A percentile compares a stretch with the other conserved stretches of the same genome.
phyloP scores from a whole-genome alignment of 1,139 yeast genomes.

The Pichia kudriavzevii region DNA sequence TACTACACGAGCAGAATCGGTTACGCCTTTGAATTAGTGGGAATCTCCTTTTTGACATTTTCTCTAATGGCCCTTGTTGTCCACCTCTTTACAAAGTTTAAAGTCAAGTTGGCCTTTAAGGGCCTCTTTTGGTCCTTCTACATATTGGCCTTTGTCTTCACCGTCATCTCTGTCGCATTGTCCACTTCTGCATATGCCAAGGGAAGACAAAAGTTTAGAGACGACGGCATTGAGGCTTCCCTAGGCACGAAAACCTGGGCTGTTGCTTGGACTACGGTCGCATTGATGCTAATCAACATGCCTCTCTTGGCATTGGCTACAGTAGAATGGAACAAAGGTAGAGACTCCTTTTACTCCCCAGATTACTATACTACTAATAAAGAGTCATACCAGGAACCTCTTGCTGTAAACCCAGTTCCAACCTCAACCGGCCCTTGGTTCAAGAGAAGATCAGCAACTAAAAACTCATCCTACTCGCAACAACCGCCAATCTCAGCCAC shows the following conservation, averaged over 20 bases:
- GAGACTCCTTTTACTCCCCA: too few species aligned
- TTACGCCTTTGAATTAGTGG: slow-evolving; percentile 60
- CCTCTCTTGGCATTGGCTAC: slow-evolving; percentile 7
- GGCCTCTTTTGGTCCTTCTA: slow-evolving; percentile 13
- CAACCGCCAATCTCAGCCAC: not conserved
- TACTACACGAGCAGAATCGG: slow-evolving; percentile 61
- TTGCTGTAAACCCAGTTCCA: slow-evolving; percentile 1
- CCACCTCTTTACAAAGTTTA: slow-evolving; percentile 13
- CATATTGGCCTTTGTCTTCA: slow-evolving; percentile 43
- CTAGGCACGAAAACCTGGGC: slow-evolving; percentile 42
- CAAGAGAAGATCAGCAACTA: slow-evolving; percentile 8
- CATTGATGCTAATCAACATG: slow-evolving; percentile 15
- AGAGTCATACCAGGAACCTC: too few species aligned
- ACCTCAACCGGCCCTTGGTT: slow-evolving; percentile 8
- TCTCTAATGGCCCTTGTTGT: slow-evolving; percentile 29
- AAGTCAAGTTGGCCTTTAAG: not conserved
- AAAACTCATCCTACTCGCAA: not conserved
- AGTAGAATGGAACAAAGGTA: slow-evolving; percentile 1
- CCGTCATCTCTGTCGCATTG: slow-evolving; percentile 50
- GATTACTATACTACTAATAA: too few species aligned
- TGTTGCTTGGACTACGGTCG: slow-evolving; percentile 19
- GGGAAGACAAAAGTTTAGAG: slow-evolving; percentile 50
- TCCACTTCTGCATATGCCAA: slow-evolving; percentile 58
- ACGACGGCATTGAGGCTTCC: slow-evolving; percentile 38
- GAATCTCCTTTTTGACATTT: slow-evolving; percentile 47